Base-by-base conservation (phyloP, 495 filamentous ascomycete genomes). In the Xylaria nigripes region DNA sequence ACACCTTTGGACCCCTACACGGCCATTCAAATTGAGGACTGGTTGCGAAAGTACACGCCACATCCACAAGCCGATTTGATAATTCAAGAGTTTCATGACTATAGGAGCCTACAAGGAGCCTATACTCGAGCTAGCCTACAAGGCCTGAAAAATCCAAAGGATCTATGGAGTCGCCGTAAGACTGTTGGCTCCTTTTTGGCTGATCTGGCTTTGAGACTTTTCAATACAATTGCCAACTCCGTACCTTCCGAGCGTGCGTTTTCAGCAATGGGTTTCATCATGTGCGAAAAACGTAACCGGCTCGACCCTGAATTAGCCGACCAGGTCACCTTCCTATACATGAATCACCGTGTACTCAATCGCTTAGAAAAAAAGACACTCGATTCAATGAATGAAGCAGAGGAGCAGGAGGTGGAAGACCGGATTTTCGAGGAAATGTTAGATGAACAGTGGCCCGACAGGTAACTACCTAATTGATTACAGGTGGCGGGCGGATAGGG, bases 221-320 rank as follows among this genome's bases (percentile, higher is more conserved):
- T 30, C 25, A 48, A 48, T 25, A 48, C 45, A 18, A 29, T 48
- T 23, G 16, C 19, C 45, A 25, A 29, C 44, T 59, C 51, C 54
- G 36, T 19, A 6, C 36, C 36, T 6, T 41, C 36, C 15, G 36
- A 41, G 13, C 36, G 36, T 3, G 36, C 36, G 5, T 41, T 41
- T 19, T 41, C 36, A 6, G 12, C 36, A 5, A 41, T 41, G 36
- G 36, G 36, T 4, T 29, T 29, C 4, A 29, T 29, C 9, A 4
- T 29, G 4, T 4, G 27, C 27, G 9, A 29, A 29, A 29, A 29
- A 29, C 27, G 27, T 9, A 29, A 29, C 27, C 27, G 27, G 4
- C 9, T 29, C 4, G 27, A 29, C 4, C 27, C 27, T 4, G 9
- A 4, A 4, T 29, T 29, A 29, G 27, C 27, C 9, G 27, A 29